phyloP scores from a whole-genome alignment of 208 protist species.

The Wallacemonas collosoma region DNA sequence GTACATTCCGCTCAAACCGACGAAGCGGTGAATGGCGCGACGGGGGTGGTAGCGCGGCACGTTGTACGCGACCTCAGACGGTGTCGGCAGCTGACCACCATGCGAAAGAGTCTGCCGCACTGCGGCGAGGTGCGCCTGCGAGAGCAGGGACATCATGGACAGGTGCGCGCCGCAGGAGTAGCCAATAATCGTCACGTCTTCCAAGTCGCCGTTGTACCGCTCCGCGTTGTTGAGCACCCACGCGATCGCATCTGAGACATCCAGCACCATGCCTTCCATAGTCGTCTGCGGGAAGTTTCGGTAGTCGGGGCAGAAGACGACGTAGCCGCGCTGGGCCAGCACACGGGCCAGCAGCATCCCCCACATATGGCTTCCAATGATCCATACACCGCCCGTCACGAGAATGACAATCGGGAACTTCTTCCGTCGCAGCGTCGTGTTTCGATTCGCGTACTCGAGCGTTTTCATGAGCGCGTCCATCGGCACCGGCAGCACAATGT shows the following conservation, averaged over 20 bases:
- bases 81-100: background rate
- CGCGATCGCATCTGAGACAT: conserved; percentile 83
- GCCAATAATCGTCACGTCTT: conserved; percentile 76
- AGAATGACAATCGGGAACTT: conserved; percentile 82
- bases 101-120: conserved; percentile 5
- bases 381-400: conserved; percentile 81
- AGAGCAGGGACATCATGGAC: conserved; percentile 86
- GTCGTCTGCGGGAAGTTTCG: conserved; percentile 92
- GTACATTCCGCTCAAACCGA: conserved; percentile 69
- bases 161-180: conserved; percentile 87
- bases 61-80: conserved; percentile 40
- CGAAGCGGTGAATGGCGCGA: conserved; percentile 43
- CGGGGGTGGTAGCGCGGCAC: conserved; percentile 46
- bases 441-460: conserved; percentile 45
- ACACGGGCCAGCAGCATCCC: conserved; percentile 76
- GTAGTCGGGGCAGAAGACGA: conserved; percentile 93
- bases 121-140: conserved; percentile 67
- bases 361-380: conserved; percentile 87
- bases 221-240: conserved; percentile 88
- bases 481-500: conserved; percentile 57
- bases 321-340: conserved; percentile 73
- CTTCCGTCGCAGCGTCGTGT: conserved; percentile 44
- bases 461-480: conserved; percentile 61
- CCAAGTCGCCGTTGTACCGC: conserved; percentile 85
- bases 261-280: conserved; percentile 90